These are phyloP conservation scores for Lepidium sativum DNA, from an alignment of 345 rosid species.

Conservation along the genomic window DNA sequence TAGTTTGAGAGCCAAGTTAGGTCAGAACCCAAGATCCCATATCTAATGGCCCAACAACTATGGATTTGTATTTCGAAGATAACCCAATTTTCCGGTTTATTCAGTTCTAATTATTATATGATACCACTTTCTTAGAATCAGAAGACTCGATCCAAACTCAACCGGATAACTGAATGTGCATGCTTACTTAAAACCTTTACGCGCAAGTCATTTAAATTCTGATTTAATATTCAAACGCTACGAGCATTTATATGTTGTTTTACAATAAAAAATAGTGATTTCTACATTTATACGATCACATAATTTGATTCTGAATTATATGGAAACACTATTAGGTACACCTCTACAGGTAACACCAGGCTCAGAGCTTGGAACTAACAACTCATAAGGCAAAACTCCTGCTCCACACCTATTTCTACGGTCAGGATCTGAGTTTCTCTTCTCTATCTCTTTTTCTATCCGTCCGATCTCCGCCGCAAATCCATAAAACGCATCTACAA, in stretches of 20 bases:
- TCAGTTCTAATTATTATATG: too few species aligned
- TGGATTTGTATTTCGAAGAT: too few species aligned
- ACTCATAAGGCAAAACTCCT: slow-evolving; percentile 89
- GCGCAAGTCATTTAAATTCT: too few species aligned
- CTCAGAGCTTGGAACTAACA: slow-evolving; percentile 77
- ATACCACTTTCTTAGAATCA: too few species aligned
- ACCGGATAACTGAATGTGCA: too few species aligned
- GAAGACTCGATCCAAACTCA: too few species aligned
- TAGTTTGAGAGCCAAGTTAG: background rate
- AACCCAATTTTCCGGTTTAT: too few species aligned
- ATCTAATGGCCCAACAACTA: background rate
- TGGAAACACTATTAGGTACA: slow-evolving; percentile 89
- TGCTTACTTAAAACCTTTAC: too few species aligned
- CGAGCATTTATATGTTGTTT: background rate
- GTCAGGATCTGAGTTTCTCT: slow-evolving; percentile 51
- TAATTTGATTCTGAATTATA: slow-evolving; percentile 27
- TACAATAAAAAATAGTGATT: background rate
- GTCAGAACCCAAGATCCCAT: background rate
- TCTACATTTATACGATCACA: background rate
- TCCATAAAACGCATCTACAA: slow-evolving; percentile 62
- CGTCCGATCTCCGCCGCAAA: slow-evolving; percentile 66
- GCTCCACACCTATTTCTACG: slow-evolving; percentile 85
- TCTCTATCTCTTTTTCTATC: slow-evolving; percentile 81
- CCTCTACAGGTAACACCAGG: slow-evolving; percentile 98
- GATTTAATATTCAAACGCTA: too few species aligned